Evolutionary conservation across 1,139 yeast species (phyloP), one percentile per base, ranked within the genome.

Genomic region (Pneumocystis carinii): DNA sequence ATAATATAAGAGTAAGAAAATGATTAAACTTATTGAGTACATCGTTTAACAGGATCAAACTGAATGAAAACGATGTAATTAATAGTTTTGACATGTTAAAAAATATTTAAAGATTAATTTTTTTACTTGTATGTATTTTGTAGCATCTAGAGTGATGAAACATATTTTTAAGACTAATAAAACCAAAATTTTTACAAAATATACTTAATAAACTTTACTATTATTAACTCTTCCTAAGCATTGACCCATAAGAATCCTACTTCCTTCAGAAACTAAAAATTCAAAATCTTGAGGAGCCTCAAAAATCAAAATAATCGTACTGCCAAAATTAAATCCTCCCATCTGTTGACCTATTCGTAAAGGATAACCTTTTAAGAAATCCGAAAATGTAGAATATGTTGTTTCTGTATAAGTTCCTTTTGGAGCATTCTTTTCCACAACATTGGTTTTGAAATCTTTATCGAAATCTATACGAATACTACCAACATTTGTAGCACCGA

Each of bases 401-500:
- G 98, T 97, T 74, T 94, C 98, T 72, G 90, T 90, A 68, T 96
- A 94, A 0, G 95, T 85, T 81, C 79, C 71, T 69, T 66, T 64
- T 66, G 72, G 66, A 62, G 65, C 66, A 27, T 66, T 64, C 57
- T 62, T 62, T 24, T 62, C 63, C 60, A 62, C 63, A 62, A 63
- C 59, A 73, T 94, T 94, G 4, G 98, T 94, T 64, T 85, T 82
- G 71, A 94, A 80, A 71, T 89, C 92, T 74, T 87, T 86, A 75
- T 94, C 99, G 71, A 94, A 94, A 72, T 90, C 89, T 68, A 94
- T 82, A 65, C 87, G 84, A 68, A 94, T 92, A 70, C 95, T 86
- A 24, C 99, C 99, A 55, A 94, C 99, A 74, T 94, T 94, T 6
- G 98, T 94, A 37, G 99, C 99, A 35, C 99, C 99, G 12, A 94